Percentiles rank a stretch among this genome's conserved stretches.
These are phyloP conservation scores for Nasturtium officinale DNA, from an alignment of 345 rosid species.

Conservation along the genomic window DNA sequence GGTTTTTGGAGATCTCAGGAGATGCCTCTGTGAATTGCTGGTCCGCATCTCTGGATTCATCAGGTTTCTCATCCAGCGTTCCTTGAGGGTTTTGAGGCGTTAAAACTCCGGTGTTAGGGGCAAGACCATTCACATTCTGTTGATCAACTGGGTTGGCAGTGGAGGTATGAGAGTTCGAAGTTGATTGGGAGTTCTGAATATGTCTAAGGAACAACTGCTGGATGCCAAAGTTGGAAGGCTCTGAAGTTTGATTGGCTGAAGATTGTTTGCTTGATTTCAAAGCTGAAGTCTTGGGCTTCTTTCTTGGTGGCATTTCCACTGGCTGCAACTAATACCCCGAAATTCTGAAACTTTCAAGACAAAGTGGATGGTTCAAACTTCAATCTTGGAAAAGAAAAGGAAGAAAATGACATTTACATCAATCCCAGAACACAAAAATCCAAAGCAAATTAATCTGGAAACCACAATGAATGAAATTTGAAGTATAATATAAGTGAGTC, in stretches of 20 bases:
- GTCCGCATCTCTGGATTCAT: constrained; percentile 36
- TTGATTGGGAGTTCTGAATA: constrained; percentile 51
- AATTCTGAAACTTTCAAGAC: too few relatives aligned
- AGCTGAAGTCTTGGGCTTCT: constrained; percentile 56
- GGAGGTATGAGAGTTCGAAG: constrained; percentile 32
- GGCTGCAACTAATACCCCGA: constrained; percentile 15
- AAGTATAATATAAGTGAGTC: too few relatives aligned
- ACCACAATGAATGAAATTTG: too few relatives aligned
- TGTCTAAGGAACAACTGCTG: constrained; percentile 84
- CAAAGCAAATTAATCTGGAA: too few relatives aligned
- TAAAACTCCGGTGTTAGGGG: constrained; percentile 14
- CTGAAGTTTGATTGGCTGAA: constrained; percentile 46
- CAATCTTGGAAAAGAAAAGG: too few relatives aligned
- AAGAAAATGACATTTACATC: not conserved
- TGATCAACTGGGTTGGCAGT: constrained; percentile 18
- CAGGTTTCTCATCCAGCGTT: constrained; percentile 21
- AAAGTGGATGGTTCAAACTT: too few relatives aligned
- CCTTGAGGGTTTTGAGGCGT: constrained; percentile 35
- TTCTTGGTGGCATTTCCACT: constrained; percentile 68
- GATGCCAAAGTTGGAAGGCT: constrained; percentile 70
- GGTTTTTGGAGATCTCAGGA: constrained; percentile 63
- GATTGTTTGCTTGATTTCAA: constrained; percentile 49
- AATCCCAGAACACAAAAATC: not conserved
- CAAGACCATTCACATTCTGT: not conserved
- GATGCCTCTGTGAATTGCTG: constrained; percentile 43